A percentile compares a stretch with the other conserved stretches of the same genome.
phyloP scores from a whole-genome alignment of 1,139 yeast genomes.

The Meyerozyma smithsonii region DNA sequence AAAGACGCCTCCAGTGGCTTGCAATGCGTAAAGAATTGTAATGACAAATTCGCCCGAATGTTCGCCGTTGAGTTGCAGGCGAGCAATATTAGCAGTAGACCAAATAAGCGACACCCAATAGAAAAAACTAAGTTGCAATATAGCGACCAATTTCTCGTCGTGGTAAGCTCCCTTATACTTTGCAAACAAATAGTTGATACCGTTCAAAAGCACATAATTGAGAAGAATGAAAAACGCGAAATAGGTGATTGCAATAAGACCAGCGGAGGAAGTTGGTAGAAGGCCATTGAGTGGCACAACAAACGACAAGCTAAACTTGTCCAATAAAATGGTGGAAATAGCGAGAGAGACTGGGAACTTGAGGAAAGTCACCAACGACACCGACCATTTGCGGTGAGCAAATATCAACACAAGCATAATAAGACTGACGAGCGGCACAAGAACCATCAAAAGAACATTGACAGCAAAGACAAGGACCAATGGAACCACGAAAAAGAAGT shows the following conservation, averaged over 20 bases:
- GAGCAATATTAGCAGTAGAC: slow-evolving; percentile 42
- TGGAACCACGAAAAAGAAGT: slow-evolving; percentile 54
- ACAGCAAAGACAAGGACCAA: slow-evolving; percentile 39
- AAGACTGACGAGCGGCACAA: slow-evolving; percentile 51
- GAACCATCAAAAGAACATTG: slow-evolving; percentile 46
- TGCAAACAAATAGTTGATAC: slow-evolving; percentile 37
- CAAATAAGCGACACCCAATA: slow-evolving; percentile 53
- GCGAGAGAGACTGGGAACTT: slow-evolving; percentile 5
- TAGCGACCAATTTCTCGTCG: slow-evolving; percentile 65
- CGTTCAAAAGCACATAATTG: slow-evolving; percentile 54
- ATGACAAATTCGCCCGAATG: slow-evolving; percentile 61
- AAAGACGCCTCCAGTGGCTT: slow-evolving; percentile 47
- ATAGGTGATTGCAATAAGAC: slow-evolving; percentile 30
- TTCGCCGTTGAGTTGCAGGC: slow-evolving; percentile 35
- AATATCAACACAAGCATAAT: slow-evolving; percentile 44
- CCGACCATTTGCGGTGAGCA: slow-evolving; percentile 50
- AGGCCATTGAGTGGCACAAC: slow-evolving; percentile 43
- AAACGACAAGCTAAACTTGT: slow-evolving; percentile 31
- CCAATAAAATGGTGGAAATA: slow-evolving; percentile 36
- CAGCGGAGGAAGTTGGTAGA: slow-evolving; percentile 53
- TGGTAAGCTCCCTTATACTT: slow-evolving; percentile 51
- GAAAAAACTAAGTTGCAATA: slow-evolving; percentile 52
- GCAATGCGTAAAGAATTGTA: slow-evolving; percentile 46
- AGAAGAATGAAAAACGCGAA: slow-evolving; percentile 46
- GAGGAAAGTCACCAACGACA: slow-evolving; percentile 40